Base-by-base conservation (phyloP, 768 basidiomycete species). In the Candolleomyces eurysporus region DNA sequence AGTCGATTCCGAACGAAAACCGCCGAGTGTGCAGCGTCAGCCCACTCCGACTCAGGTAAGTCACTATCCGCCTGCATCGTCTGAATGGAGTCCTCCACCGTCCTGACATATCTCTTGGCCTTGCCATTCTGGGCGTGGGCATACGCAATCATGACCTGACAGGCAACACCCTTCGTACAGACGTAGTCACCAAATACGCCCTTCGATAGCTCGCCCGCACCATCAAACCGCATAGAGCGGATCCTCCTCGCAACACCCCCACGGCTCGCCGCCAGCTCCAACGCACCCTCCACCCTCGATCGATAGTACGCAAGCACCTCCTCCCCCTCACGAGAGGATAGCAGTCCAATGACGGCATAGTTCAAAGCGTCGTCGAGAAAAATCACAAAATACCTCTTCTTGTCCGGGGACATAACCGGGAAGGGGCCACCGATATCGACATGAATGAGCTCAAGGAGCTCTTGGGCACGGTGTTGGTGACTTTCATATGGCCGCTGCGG, bases 51-150 rank as follows among this genome's bases (percentile, higher is more conserved):
- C 3, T 36, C 16, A 13, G 68, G 68, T 16, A 69, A 61, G 17
- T 62, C 22, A 5, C 64, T 56, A n/a, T 64, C 64, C 10, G 57
- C 46, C 7, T 78, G 66, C 67, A 79, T 72, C 0, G 73, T 63
- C 10, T 59, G 63, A 5, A 72, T 67, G 13, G 61, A 64, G 21
- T 79, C 73, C 0, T 67, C 63, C 22, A 82, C 63, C 0, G 73
- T 75, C 1, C 71, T 62, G 46, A 82, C 80, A 1, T 64, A 61
- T 0, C 73, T 61, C 62, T 84, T 77, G 0, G 78, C 77, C 1
- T 79, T 69, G 19, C 78, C 74, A 63, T 82, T 84, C 52, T 80
- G 75, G 6, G 68, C 65, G 45, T 76, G 73, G 1, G 72, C 67
- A 63, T 75, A 74, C 0, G 74, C 69, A 0, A 64, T 67, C 5